Percentiles rank a stretch among this genome's conserved stretches.
Evolutionary conservation across 1,284 basidiomycete genomes (phyloP).

Genomic region (Xanthoconium separans): DNA sequence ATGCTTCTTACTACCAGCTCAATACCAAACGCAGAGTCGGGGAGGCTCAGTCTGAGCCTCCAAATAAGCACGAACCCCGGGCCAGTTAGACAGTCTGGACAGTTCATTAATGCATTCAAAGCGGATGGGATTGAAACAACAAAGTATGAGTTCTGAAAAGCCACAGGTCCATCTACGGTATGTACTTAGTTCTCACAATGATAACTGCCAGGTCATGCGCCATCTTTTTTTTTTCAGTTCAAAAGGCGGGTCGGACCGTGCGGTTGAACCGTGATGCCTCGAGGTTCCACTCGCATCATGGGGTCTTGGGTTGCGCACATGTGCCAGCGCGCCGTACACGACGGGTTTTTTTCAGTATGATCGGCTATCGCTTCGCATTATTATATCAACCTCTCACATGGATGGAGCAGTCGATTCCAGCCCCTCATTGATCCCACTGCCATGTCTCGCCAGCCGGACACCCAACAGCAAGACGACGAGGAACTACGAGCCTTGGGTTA

Average conservation of each 20-base stretch:
- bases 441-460: constrained; percentile 5
- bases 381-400: background rate
- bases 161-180: too few species aligned
- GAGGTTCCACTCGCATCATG: too few species aligned
- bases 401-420: background rate
- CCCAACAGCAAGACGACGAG: constrained; percentile 48
- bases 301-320: background rate
- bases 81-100: constrained; percentile 33
- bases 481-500: constrained; percentile 71
- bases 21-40: too few species aligned
- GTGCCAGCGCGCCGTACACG: constrained; percentile 4
- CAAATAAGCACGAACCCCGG: constrained; percentile 30
- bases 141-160: too few species aligned
- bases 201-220: too few species aligned
- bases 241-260: too few species aligned
- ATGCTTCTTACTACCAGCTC: constrained; percentile 31
- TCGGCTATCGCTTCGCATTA: background rate
- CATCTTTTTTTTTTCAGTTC: too few species aligned
- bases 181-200: too few species aligned
- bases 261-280: too few species aligned
- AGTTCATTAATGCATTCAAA: constrained; percentile 28
- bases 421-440: background rate
- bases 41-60: too few species aligned
- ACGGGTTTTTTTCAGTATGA: background rate
- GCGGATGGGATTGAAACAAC: too few species aligned